Base-by-base conservation (phyloP, 805 yeast species). In the Kodamaea restingae region DNA sequence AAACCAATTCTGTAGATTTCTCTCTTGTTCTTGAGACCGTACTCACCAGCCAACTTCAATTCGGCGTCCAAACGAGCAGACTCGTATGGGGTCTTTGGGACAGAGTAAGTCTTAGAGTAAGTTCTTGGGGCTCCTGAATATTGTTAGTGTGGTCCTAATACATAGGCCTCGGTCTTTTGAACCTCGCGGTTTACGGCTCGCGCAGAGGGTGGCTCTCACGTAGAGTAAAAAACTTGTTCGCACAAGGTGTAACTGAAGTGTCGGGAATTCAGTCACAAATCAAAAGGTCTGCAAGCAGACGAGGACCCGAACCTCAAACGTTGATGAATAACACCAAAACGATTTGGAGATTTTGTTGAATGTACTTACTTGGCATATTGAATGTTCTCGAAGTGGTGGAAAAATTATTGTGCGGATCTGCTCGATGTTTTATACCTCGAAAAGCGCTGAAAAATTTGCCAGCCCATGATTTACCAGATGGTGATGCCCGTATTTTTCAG, bases 11-110 rank as follows among this genome's bases (percentile, higher is more conserved):
- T 88, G 95, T 93, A 93, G 74, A 93, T 88, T 79, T 93, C 98
- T 73, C 95, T 87, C 91, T 93, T 93, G 96, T 93, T 93, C 81
- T 88, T 91, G 71, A 93, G 84, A 83, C 98, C 98, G 85, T 76
- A 90, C 77, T 93, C 98, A 81, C 98, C 98, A 68, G 95, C 97
- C 70, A 93, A 86, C 79, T 93, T 91, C 74, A 93, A 86, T 79
- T 93, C 98, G 71, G 96, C 88, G 66, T 93, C 98, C 74, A 93
- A 83, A 84, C 98, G 96, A 73, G 97, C 95, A 59, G 95, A 86
- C 80, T 93, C 99, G 81, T 85, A 93, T 56, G 98, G 97, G 75
- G 95, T 88, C 84, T 87, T 88, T 80, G 99, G 99, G 70, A 91
- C 96, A 68, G 96, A 77, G 88, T 87, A 93, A 67, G 99, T 93